Evolutionary conservation across 805 yeast genomes (phyloP).

Genomic region (Wickerhamomyces queroliae): DNA sequence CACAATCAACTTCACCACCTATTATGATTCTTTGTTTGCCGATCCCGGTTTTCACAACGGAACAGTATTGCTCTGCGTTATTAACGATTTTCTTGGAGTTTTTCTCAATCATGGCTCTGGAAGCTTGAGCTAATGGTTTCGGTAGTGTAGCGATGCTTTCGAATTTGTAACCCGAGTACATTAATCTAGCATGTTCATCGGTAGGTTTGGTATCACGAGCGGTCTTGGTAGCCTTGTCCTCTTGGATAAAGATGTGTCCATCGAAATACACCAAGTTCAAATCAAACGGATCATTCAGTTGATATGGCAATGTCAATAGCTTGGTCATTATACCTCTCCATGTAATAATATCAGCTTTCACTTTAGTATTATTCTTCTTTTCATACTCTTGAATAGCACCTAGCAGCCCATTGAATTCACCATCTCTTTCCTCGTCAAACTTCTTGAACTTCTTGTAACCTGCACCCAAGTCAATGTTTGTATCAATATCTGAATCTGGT

Average conservation of each 20-base stretch:
- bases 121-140: constrained; percentile 65
- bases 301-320: constrained; percentile 63
- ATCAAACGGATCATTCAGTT: constrained; percentile 48
- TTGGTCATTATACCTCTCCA: constrained; percentile 83
- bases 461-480: constrained; percentile 50
- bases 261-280: constrained; percentile 67
- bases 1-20: constrained; percentile 92
- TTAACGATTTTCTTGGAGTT: constrained; percentile 56
- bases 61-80: constrained; percentile 70
- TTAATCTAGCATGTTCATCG: constrained; percentile 33
- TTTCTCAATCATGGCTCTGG: constrained; percentile 63
- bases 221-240: constrained; percentile 21
- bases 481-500: constrained; percentile 68
- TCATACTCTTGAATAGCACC: constrained; percentile 54
- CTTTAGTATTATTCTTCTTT: constrained; percentile 31
- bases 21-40: constrained; percentile 63
- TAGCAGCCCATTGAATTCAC: constrained; percentile 54
- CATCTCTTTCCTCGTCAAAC: constrained; percentile 51
- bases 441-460: constrained; percentile 58
- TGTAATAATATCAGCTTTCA: constrained; percentile 64
- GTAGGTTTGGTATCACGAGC: constrained; percentile 20
- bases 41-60: constrained; percentile 81
- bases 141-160: constrained; percentile 72
- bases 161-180: constrained; percentile 78
- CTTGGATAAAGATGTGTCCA: constrained; percentile 63